These are phyloP conservation scores for Byssochlamys sp. DNA, from an alignment of 2,329 filamentous ascomycete species.

Conservation along the genomic window DNA sequence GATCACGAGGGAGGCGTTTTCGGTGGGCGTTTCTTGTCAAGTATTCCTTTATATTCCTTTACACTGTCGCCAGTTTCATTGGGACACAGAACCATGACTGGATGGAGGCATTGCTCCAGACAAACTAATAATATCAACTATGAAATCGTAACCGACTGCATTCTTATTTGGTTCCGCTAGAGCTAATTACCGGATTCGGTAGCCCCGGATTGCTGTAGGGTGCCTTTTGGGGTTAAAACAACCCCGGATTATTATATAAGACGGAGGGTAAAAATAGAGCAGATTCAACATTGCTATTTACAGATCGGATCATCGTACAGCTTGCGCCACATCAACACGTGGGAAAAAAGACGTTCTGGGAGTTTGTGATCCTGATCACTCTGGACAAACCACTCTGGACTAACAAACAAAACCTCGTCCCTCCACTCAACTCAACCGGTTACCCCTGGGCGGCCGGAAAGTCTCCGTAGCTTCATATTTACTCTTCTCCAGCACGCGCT, in stretches of 20 bases:
- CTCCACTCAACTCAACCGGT: slow-evolving; percentile 60
- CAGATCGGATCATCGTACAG: not conserved
- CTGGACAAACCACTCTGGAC: not conserved
- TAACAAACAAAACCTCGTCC: not conserved
- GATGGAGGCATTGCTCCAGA: not conserved
- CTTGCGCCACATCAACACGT: not conserved
- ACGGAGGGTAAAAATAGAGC: not conserved
- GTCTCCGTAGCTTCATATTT: slow-evolving; percentile 78
- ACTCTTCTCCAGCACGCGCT: slow-evolving; percentile 64
- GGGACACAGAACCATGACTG: not conserved
- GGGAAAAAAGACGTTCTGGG: too few species aligned
- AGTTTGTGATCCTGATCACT: not conserved
- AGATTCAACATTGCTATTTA: not conserved
- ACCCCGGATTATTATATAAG: not conserved
- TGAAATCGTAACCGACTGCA: not conserved
- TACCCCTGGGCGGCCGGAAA: slow-evolving; percentile 70
- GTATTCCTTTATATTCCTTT: not conserved
- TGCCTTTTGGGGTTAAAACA: not conserved
- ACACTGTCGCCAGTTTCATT: not conserved
- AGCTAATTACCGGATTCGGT: not conserved
- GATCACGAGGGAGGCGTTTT: not conserved
- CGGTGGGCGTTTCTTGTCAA: not conserved
- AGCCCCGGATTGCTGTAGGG: not conserved
- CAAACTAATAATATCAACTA: not conserved
- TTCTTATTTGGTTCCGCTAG: not conserved